These are phyloP conservation scores for Penicillium taxi DNA, from an alignment of 495 filamentous ascomycete genomes.

Conservation along the genomic window DNA sequence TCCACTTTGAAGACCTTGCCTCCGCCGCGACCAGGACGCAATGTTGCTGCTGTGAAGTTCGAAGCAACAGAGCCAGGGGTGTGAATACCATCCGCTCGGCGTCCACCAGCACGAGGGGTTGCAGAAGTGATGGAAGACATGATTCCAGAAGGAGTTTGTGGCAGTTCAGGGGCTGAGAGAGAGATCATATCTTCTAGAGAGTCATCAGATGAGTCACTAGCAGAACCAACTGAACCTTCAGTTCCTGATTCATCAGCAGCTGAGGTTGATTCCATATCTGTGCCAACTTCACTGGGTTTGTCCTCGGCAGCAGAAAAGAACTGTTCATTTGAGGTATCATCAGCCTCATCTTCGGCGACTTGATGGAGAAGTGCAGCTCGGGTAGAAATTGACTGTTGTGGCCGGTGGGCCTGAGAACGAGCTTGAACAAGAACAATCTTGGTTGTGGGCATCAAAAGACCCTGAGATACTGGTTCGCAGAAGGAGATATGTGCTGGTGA, in stretches of 20 bases:
- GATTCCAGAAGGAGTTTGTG: conserved; percentile 55
- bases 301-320: conserved; percentile 86
- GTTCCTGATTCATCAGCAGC: conserved; percentile 49
- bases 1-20: conserved; percentile 70
- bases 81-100: conserved; percentile 56
- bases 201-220: conserved; percentile 64
- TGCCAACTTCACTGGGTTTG: conserved; percentile 47
- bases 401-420: conserved; percentile 30
- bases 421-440: conserved; percentile 67
- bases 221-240: conserved; percentile 42
- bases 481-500: conserved; percentile 61
- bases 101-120: conserved; percentile 59
- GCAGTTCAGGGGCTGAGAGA: conserved; percentile 67
- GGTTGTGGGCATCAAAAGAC: conserved; percentile 60
- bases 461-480: conserved; percentile 76
- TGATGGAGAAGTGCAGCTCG: conserved; percentile 43
- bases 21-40: conserved; percentile 50
- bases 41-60: conserved; percentile 70
- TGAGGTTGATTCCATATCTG: conserved; percentile 46
- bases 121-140: conserved; percentile 65
- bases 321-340: conserved; percentile 76
- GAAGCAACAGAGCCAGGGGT: conserved; percentile 83
- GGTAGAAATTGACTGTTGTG: conserved; percentile 22
- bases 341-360: conserved; percentile 59
- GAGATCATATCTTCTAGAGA: conserved; percentile 78